These are phyloP conservation scores for Beauveria sp. DNA, from an alignment of 2,329 filamentous ascomycete genomes.

Conservation along the genomic window DNA sequence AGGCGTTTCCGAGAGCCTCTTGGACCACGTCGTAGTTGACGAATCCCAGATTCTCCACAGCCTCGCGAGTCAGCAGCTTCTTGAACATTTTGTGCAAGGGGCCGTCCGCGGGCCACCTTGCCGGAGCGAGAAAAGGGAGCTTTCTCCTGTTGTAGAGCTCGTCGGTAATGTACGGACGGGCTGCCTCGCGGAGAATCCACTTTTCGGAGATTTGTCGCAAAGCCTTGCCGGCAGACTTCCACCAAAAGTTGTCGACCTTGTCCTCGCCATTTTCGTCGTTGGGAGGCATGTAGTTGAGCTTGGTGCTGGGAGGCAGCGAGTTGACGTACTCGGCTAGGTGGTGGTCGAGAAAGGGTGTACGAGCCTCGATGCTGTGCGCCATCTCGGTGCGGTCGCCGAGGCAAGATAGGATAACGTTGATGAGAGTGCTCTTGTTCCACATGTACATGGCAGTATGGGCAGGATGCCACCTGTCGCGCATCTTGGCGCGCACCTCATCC, in stretches of 20 bases:
- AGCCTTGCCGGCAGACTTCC: conserved; percentile 11
- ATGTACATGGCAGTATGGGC: conserved; percentile 22
- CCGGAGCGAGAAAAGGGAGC: conserved; percentile 41
- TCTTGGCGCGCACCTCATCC: conserved; percentile 16
- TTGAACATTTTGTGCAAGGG: conserved; percentile 31
- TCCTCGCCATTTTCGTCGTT: neutral
- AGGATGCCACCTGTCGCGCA: conserved; percentile 22
- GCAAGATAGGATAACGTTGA: conserved; percentile 22
- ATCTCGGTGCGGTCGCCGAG: conserved; percentile 29
- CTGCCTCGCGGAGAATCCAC: conserved; percentile 43
- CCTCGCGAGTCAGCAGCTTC: conserved; percentile 22
- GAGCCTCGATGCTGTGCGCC: conserved; percentile 28
- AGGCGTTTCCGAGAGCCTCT: neutral
- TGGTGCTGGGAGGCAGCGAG: conserved; percentile 22
- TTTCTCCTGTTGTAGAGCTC: conserved; percentile 44
- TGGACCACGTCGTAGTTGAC: neutral
- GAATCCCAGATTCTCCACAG: neutral
- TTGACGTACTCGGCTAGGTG: conserved; percentile 24
- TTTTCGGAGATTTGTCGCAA: conserved; percentile 34
- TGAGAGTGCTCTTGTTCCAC: conserved; percentile 18
- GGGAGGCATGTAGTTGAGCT: conserved; percentile 15
- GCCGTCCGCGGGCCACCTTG: conserved; percentile 31
- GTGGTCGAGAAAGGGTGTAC: conserved; percentile 29
- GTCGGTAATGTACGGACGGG: conserved; percentile 40
- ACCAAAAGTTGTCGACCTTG: neutral